phyloP scores from a whole-genome alignment of 768 basidiomycete genomes.

The Tricholomella constricta region DNA sequence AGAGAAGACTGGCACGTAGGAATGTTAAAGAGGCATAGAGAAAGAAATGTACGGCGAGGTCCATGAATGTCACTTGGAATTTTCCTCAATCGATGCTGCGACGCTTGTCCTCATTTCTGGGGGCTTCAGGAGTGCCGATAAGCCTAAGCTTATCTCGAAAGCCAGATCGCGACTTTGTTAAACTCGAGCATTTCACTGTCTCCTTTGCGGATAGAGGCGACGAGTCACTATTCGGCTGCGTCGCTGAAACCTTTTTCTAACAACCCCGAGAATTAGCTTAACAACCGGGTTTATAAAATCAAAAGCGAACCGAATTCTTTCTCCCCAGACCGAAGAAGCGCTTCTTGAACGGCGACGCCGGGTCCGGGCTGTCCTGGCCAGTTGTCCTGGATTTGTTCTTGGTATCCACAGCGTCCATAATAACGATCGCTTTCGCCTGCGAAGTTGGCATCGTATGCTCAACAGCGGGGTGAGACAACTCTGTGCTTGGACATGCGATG shows the following conservation, averaged over 20 bases:
- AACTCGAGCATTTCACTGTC: background rate
- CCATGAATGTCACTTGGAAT: background rate
- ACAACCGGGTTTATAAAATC: background rate
- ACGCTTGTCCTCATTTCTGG: conserved; percentile 38
- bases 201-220: background rate
- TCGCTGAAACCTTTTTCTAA: conserved; percentile 12
- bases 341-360: conserved; percentile 15
- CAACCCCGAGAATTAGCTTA: background rate
- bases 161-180: conserved; percentile 27
- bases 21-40: background rate
- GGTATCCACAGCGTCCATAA: conserved; percentile 58
- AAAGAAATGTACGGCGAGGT: background rate
- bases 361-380: conserved; percentile 4
- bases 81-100: conserved; percentile 34
- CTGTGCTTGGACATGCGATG: background rate
- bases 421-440: conserved; percentile 63
- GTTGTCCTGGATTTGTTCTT: conserved; percentile 40
- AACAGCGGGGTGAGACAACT: background rate
- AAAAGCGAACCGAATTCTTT: conserved; percentile 39
- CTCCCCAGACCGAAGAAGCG: conserved; percentile 41
- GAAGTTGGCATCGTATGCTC: conserved; percentile 19
- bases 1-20: no score
- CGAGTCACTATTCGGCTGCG: background rate
- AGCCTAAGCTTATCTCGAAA: conserved; percentile 36
- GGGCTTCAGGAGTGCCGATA: conserved; percentile 38